Conservation (phyloP, 1,284 basidiomycete genomes). For the Neotropicomus parvogracilis region DNA sequence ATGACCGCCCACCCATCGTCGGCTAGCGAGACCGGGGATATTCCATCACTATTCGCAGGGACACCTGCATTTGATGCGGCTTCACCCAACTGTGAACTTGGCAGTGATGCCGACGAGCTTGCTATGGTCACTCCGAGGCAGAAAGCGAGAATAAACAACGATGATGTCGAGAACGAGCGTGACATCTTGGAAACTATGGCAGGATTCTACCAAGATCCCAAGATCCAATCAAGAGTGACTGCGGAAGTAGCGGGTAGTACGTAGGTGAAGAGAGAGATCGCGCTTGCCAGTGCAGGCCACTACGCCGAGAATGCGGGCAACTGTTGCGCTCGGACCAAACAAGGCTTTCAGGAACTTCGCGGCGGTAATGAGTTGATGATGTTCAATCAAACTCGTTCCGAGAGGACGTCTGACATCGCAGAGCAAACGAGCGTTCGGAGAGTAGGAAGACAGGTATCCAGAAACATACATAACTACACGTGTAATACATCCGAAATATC, state of each 20-base stretch:
- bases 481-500: slow-evolving; percentile 34
- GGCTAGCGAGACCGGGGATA: slow-evolving; percentile 41
- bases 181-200: slow-evolving; percentile 17
- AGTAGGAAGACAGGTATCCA: slow-evolving; percentile 36
- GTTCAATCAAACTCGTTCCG: not conserved
- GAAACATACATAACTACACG: slow-evolving; percentile 38
- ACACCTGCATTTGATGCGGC: slow-evolving; percentile 14
- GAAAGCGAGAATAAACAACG: slow-evolving; percentile 12
- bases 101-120: slow-evolving; percentile 3
- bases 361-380: slow-evolving; percentile 3
- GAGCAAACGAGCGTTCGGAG: slow-evolving; percentile 10
- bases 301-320: not conserved
- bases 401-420: slow-evolving; percentile 8
- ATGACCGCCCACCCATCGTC: slow-evolving; percentile 42
- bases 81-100: slow-evolving; percentile 17
- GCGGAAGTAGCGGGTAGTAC: not conserved
- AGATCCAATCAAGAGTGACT: slow-evolving; percentile 20
- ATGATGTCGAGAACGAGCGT: slow-evolving; percentile 11
- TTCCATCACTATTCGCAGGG: slow-evolving; percentile 27
- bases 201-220: slow-evolving; percentile 10
- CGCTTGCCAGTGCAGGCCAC: not conserved
- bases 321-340: not conserved
- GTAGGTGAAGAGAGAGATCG: not conserved
- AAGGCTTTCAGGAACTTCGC: not conserved
- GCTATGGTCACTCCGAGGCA: slow-evolving; percentile 11